Conservation (phyloP, 2,329 filamentous ascomycete genomes). For the Fonsecaea monophora region DNA sequence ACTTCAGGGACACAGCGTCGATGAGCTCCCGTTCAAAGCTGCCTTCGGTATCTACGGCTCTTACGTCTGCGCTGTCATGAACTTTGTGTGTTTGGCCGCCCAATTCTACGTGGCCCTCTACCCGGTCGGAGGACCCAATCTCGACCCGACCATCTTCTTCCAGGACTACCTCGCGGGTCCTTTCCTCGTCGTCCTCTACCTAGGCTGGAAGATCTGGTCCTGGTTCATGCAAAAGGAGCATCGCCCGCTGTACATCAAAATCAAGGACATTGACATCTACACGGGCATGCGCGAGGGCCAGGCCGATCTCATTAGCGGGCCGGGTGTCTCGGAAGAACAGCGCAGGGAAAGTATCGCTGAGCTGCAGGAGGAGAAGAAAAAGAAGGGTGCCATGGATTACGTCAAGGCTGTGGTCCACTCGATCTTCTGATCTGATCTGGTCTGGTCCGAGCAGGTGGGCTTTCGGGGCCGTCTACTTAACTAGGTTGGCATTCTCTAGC, state of each 20-base stretch:
- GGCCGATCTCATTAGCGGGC: constrained; percentile 37
- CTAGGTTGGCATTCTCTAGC: no score
- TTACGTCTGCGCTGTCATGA: constrained; percentile 78
- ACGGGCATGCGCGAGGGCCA: constrained; percentile 43
- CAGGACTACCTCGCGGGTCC: constrained; percentile 42
- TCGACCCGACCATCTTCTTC: constrained; percentile 40
- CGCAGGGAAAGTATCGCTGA: constrained; percentile 42
- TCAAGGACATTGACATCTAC: constrained; percentile 46
- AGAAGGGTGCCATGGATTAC: constrained; percentile 36
- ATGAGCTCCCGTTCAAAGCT: constrained; percentile 80
- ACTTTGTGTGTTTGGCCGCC: constrained; percentile 75
- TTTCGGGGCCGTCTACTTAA: no score
- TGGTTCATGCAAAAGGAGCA: constrained; percentile 40
- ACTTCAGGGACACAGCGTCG: constrained; percentile 68
- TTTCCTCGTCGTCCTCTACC: constrained; percentile 59
- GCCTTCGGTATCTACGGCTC: constrained; percentile 82
- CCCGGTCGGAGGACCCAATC: constrained; percentile 62
- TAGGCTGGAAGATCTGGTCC: constrained; percentile 57
- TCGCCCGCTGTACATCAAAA: constrained; percentile 42
- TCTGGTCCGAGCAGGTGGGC: neutral
- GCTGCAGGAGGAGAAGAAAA: constrained; percentile 42
- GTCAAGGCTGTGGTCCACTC: constrained; percentile 15
- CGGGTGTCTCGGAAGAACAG: constrained; percentile 38
- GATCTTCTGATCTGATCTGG: constrained; percentile 14
- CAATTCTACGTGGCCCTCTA: constrained; percentile 90